These are phyloP conservation scores for Phycomyces blakesleeanus DNA, from an alignment of 192 early-diverging fungal genomes.

Conservation along the genomic window DNA sequence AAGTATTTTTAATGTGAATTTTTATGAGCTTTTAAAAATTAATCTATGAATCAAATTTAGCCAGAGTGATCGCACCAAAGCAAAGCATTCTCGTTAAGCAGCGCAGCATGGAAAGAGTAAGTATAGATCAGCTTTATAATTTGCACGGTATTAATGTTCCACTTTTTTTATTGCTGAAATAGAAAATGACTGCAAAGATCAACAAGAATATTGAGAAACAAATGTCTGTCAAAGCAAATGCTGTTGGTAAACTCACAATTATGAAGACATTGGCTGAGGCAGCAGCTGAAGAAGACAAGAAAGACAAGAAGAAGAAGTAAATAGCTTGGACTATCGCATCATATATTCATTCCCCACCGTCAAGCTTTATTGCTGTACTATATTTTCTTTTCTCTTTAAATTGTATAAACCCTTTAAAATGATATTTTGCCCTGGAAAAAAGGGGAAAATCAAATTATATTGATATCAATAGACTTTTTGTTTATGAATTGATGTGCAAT, in stretches of 20 bases:
- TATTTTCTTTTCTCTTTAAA: too few species aligned
- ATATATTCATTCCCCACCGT: background rate
- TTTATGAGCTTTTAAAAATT: too few species aligned
- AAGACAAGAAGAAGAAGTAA: slow-evolving; percentile 48
- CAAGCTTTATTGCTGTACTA: too few species aligned
- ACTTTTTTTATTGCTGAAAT: background rate
- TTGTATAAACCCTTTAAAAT: too few species aligned
- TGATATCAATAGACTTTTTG: too few species aligned
- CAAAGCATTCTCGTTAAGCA: slow-evolving; percentile 29
- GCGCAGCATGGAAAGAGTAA: slow-evolving; percentile 26
- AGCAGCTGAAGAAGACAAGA: slow-evolving; percentile 43
- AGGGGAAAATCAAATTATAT: too few species aligned
- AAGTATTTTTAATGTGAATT: background rate
- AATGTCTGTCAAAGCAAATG: slow-evolving; percentile 71
- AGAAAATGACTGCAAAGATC: slow-evolving; percentile 52
- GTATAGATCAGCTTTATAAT: too few species aligned
- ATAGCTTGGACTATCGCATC: background rate
- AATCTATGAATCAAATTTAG: slow-evolving; percentile 8
- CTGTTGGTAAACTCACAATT: slow-evolving; percentile 75
- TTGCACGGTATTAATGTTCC: too few species aligned
- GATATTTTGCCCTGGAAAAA: too few species aligned
- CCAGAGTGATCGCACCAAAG: slow-evolving; percentile 36
- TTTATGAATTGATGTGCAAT: too few species aligned
- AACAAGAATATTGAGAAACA: slow-evolving; percentile 54
- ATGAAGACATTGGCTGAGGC: slow-evolving; percentile 67